Percentiles rank a stretch among this genome's conserved stretches.
phyloP scores from a whole-genome alignment of 345 rosid genomes.

The Passiflora organensis region DNA sequence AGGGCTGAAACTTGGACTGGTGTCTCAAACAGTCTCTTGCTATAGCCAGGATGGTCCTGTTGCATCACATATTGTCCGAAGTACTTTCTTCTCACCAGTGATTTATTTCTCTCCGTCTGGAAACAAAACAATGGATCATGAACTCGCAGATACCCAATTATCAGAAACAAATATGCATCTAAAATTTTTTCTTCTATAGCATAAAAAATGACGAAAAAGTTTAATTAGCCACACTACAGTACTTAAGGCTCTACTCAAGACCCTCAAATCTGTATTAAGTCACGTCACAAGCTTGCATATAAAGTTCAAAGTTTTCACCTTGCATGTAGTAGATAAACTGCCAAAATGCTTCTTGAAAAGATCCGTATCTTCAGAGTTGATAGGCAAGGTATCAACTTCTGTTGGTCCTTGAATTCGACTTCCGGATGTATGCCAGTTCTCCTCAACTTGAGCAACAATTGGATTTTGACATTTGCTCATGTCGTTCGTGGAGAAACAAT shows the following conservation, averaged over 20 bases:
- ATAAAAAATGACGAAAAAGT: not conserved
- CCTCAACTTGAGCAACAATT: conserved; percentile 14
- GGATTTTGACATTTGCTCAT: conserved; percentile 6
- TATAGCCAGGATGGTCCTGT: conserved; percentile 36
- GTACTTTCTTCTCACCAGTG: conserved; percentile 45
- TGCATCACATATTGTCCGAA: conserved; percentile 49
- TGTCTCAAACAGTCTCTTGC: conserved; percentile 37
- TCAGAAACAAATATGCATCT: too few species aligned
- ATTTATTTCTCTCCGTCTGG: conserved; percentile 36
- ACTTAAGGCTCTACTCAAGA: not conserved
- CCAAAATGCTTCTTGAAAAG: conserved; percentile 51
- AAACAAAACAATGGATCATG: conserved; percentile 2
- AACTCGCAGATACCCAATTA: not conserved
- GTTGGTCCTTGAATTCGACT: conserved; percentile 23
- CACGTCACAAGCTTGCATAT: not conserved
- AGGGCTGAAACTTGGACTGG: conserved; percentile 26
- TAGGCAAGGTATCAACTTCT: conserved; percentile 14
- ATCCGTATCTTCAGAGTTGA: conserved; percentile 31
- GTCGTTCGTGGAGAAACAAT: too few species aligned
- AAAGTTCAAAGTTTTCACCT: conserved; percentile 31
- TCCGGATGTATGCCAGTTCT: conserved; percentile 21
- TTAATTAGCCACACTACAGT: not conserved
- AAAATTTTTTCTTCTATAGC: too few species aligned
- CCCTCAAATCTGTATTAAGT: not conserved
- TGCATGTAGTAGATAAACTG: conserved; percentile 40